Conservation (phyloP, 345 rosid species). For the Populus deltoides region DNA sequence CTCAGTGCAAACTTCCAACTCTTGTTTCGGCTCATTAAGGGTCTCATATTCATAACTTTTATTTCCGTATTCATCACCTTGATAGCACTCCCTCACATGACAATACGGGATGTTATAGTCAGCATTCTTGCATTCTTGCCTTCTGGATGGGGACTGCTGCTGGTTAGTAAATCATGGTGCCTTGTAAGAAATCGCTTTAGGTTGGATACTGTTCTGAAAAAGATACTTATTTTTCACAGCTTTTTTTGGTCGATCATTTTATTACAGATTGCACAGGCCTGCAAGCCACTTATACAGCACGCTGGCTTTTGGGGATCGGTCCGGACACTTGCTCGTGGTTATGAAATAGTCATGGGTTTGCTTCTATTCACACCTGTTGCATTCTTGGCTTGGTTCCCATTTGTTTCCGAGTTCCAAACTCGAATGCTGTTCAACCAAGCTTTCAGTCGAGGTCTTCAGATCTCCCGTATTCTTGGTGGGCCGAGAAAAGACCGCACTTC, state of each 20-base stretch:
- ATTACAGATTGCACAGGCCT: conserved; percentile 86
- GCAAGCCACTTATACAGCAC: conserved; percentile 61
- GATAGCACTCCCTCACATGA: conserved; percentile 83
- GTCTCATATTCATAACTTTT: conserved; percentile 84
- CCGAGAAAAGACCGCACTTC: conserved; percentile 79
- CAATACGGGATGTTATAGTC: conserved; percentile 73
- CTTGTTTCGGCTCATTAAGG: conserved; percentile 87
- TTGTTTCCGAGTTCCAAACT: conserved; percentile 94
- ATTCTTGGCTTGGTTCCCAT: conserved; percentile 97
- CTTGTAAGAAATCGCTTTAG: too few species aligned
- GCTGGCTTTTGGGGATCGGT: conserved; percentile 94
- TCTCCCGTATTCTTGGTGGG: conserved; percentile 96
- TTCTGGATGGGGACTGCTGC: conserved; percentile 96
- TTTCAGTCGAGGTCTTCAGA: conserved; percentile 97
- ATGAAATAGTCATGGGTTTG: conserved; percentile 88
- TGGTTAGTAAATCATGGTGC: conserved; percentile 45
- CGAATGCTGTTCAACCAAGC: conserved; percentile 99
- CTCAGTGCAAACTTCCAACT: conserved; percentile 95
- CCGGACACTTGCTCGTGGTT: conserved; percentile 87
- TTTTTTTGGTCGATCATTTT: too few species aligned
- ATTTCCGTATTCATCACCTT: conserved; percentile 67
- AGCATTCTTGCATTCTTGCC: conserved; percentile 98
- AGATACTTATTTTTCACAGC: background rate
- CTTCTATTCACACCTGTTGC: conserved; percentile 94
- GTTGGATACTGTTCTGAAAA: too few species aligned